Percentiles rank a stretch among this genome's conserved stretches.
phyloP scores from a whole-genome alignment of 768 basidiomycete genomes.

The Trametopsis cervina region DNA sequence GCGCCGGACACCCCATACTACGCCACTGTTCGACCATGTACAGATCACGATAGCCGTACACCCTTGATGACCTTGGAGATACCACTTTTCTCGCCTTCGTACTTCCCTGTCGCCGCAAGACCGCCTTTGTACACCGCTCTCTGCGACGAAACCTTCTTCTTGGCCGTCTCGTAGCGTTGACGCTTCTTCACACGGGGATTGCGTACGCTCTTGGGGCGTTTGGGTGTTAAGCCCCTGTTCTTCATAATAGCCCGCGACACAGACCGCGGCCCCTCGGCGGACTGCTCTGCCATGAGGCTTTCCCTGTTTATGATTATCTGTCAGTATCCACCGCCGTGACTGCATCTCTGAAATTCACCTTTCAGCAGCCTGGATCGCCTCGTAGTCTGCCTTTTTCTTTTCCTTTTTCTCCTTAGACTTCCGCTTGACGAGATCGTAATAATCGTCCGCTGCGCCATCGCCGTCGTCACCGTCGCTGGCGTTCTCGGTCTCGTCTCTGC shows the following conservation, averaged over 20 bases:
- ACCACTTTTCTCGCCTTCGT: constrained; percentile 90
- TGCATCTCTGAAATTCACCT: too few relatives aligned
- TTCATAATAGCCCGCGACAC: constrained; percentile 87
- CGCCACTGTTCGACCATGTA: too few relatives aligned
- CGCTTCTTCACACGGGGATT: constrained; percentile 99
- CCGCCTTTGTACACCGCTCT: constrained; percentile 93
- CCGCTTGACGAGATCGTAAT: constrained; percentile 87
- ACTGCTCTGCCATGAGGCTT: constrained; percentile 30
- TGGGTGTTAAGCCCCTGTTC: constrained; percentile 92
- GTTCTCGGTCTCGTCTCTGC: constrained; percentile 33
- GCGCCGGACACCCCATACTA: not conserved
- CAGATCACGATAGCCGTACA: constrained; percentile 46
- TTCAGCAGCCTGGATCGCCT: constrained; percentile 47
- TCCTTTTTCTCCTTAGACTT: constrained; percentile 65
- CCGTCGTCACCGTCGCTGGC: constrained; percentile 16
- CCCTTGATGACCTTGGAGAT: constrained; percentile 89
- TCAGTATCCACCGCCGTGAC: not conserved
- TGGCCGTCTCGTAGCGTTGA: constrained; percentile 88
- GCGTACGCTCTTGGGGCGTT: constrained; percentile 80
- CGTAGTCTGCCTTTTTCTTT: constrained; percentile 78
- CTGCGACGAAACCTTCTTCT: constrained; percentile 85
- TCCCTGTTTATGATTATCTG: constrained; percentile 20
- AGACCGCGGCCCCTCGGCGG: constrained; percentile 70
- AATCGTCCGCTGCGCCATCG: constrained; percentile 58
- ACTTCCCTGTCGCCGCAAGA: constrained; percentile 58